Percentiles rank a stretch among this genome's conserved stretches.
Conservation (phyloP, 2,329 filamentous ascomycete species). For the Aureobasidium sp. region DNA sequence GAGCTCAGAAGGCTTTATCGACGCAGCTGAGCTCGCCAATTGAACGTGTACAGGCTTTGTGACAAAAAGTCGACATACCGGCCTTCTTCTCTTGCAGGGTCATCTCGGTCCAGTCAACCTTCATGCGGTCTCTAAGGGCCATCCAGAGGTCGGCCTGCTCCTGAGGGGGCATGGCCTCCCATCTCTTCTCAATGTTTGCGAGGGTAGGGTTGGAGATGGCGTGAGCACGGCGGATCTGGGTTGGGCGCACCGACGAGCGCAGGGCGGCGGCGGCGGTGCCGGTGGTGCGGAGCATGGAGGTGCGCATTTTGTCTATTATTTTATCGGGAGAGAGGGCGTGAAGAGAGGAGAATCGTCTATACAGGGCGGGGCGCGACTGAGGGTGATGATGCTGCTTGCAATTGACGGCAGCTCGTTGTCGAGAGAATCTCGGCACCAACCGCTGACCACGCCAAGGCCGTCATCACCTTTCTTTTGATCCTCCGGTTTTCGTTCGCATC, state of each 20-base stretch:
- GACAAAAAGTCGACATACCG: slow-evolving; percentile 54
- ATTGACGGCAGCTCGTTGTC: background rate
- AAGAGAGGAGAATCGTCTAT: background rate
- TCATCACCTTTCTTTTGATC: slow-evolving; percentile 1
- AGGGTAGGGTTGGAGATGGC: slow-evolving; percentile 97
- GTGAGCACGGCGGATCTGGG: slow-evolving; percentile 59
- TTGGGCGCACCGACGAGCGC: slow-evolving; percentile 16
- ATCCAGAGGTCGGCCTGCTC: slow-evolving; percentile 99
- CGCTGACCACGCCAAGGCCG: background rate
- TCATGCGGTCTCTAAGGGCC: slow-evolving; percentile 96
- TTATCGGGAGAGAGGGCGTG: background rate
- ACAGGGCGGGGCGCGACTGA: background rate
- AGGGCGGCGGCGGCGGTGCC: slow-evolving; percentile 13
- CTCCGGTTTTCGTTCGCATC: background rate
- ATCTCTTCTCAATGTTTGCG: slow-evolving; percentile 98
- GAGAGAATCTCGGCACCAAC: slow-evolving; percentile 2
- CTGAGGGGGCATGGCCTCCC: slow-evolving; percentile 95
- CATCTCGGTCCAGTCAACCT: slow-evolving; percentile 91
- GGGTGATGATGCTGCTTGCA: slow-evolving; percentile 3
- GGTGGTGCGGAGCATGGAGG: slow-evolving; percentile 15
- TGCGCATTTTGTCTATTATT: slow-evolving; percentile 14
- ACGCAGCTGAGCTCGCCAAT: background rate
- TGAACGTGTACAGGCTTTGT: background rate
- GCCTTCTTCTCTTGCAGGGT: slow-evolving; percentile 98
- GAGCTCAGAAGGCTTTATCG: background rate